Base-by-base conservation (phyloP, 2,329 filamentous ascomycete genomes). In the Cordyceps pruinosa region DNA sequence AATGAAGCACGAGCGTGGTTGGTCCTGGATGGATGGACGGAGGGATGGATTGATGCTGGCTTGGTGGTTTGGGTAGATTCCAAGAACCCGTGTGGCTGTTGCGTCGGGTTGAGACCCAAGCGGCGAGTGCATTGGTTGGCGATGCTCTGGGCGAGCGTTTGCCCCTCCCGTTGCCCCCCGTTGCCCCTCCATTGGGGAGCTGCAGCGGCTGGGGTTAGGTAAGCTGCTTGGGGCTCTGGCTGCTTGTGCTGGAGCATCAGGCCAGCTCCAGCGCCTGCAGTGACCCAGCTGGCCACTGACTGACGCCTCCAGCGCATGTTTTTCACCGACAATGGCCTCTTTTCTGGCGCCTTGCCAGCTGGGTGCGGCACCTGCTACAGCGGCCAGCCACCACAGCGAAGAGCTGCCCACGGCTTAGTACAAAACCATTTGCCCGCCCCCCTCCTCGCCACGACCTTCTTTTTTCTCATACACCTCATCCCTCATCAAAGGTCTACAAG, bases 361-460 rank as follows among this genome's bases (percentile, higher is more conserved):
- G 23, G 35, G 25, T 19, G 25, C 17, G 32, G 39, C 25, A 5
- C 25, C 37, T 35, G 51, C 19, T 26, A n/a, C n/a, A n/a, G 13
- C 51, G 23, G 42, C n/a, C 41, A 35, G 51, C 49, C 44, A 3
- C 25, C 41, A 15, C 41, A n/a, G 28, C 41, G 28, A 54, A 32
- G n/a, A n/a, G 45, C 45, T 46, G 42, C 45, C 51, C 28, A 25
- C 21, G 35, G n/a, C n/a, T n/a, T n/a, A 49, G 28, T 57, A 52
- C 57, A 54, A 58, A 52, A 54, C 50, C 57, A 48, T 39, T 57
- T 57, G 30, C 48, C 48, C 28, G 23, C 48, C 55, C 57, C 39
- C 57, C 50, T 58, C 45, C 48, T 44, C 52, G 25, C 51, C 30
- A 39, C 50, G 34, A 37, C 44, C 44, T 42, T 55, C 44, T 56